Base-by-base conservation (phyloP, 176 grass and related monocot species). In the Avena atlantica region DNA sequence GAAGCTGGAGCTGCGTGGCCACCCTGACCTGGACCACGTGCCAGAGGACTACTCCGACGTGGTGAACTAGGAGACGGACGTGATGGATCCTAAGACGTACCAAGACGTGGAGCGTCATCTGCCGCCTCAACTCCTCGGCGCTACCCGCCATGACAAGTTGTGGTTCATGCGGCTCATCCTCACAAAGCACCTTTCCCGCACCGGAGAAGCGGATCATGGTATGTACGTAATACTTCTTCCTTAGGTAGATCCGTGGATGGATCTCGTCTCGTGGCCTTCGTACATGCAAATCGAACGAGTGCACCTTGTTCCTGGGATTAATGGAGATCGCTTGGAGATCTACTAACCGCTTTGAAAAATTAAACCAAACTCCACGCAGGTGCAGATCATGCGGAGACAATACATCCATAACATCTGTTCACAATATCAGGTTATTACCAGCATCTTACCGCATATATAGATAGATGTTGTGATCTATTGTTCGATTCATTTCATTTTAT, bases 31-130 rank as follows among this genome's bases (percentile, higher is more conserved):
- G 51, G 86, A 92, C 0, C 83, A 94, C 58, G 58, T 65, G 25
- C 71, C 44, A 14, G 93, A 95, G 76, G 88, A 91, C 17, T 88
- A 86, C 21, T 78, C 65, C 17, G 91, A 91, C 83, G 93, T 84
- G 23, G 93, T 89, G 58, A 91, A 67, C 23, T 71, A 83, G 29
- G 91, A 91, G 63, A 91, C 84, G 86, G 80, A 89, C 88, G 86
- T 91, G 59, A 6, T 91, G 80, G 67, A 81, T 84, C 86, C 72
- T 81, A 83, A 50, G 8, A 76, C 68, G n/a, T 85, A 76, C 72
- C 44, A 64, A 59, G 71, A 47, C 42, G 27, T 76, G 71, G 83
- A 64, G 72, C 40, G 27, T 29, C 27, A 2, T 29, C 27, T 29
- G 27, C 27, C 1, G 27, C 27, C 27, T 29, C 27, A 29, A 29